Conservation (phyloP, 2,329 filamentous ascomycete species). For the Aspergillus sp. region DNA sequence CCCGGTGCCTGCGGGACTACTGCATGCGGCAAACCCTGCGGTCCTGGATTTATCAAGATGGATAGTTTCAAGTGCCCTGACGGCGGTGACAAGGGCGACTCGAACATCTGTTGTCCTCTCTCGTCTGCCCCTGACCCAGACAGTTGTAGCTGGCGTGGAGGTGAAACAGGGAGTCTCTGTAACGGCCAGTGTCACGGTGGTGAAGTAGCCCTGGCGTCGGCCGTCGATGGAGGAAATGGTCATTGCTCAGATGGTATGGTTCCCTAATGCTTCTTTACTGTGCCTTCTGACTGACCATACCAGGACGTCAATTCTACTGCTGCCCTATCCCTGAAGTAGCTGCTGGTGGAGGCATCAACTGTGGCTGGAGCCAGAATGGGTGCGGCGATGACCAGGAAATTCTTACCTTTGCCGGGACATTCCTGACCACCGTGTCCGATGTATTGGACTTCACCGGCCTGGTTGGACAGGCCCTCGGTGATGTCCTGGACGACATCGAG, state of each 20-base stretch:
- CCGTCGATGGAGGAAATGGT: constrained; percentile 5
- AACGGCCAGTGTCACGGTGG: no score
- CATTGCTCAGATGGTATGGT: constrained; percentile 10
- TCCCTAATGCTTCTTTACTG: not conserved
- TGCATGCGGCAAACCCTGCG: no score
- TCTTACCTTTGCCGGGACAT: constrained; percentile 7
- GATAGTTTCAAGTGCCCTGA: no score
- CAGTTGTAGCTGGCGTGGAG: no score
- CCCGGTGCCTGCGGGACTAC: no score
- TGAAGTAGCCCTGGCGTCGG: not conserved
- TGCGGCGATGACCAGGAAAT: constrained; percentile 5
- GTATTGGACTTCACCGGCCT: not conserved
- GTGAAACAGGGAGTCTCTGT: no score
- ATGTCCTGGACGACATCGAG: constrained; percentile 4
- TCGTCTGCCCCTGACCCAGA: no score
- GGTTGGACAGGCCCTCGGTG: constrained; percentile 1
- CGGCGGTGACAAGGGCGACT: no score
- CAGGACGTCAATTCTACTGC: constrained; percentile 10
- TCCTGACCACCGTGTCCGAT: not conserved
- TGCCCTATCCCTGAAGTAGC: constrained; percentile 10
- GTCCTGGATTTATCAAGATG: no score
- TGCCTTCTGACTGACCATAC: not conserved
- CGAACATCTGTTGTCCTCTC: no score
- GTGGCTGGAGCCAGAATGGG: constrained; percentile 4
- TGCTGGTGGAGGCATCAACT: constrained; percentile 9